Base-by-base conservation (phyloP, 495 filamentous ascomycete genomes). In the Talaromyces borbonicus region DNA sequence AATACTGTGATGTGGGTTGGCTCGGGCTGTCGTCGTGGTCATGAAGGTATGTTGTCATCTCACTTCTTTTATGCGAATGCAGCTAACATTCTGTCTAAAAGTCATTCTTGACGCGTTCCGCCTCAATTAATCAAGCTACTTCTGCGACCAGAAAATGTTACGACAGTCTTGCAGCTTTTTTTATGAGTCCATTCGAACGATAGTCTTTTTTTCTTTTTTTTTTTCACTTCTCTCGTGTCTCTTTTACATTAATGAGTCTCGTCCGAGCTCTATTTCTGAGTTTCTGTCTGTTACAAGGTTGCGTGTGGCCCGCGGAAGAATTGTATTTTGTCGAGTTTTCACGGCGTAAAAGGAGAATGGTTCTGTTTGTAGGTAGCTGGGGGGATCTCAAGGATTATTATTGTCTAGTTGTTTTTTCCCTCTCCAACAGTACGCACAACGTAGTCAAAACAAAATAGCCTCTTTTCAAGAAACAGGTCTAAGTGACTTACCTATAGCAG, bases 1-100 rank as follows among this genome's bases (percentile, higher is more conserved):
- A 81, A 81, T 55, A 74, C 72, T 3, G 63, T 74, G 20, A 75
- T 81, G 71, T 81, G 78, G 78, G 60, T 79, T 30, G 74, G 72
- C 32, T 78, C 75, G 49, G 77, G 77, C 32, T 70, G 77, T 49
- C 72, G 75, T 55, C 66, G 70, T 43, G 74, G 73, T 23, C 72
- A 74, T 42, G 78, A 80, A 64, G 66, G 73, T 75, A 43, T 43
- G 62, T 54, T n/a, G n/a, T 19, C 16, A 8, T 36, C 29, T 16
- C 35, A 6, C 5, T 20, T 2, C 19, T 3, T 12, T 8, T 4
- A 39, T 31, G 8, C 9, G 9, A 19, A 8, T 20, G 16, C 46
- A 22, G 11, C 60, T 59, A 51, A 22, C 5, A 33, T 18, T 8
- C 25, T 2, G 15, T 36, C 15, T n/a, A 33, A 22, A 22, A 71